phyloP scores from a whole-genome alignment of 1,139 yeast genomes.

The Entelexis sorbosivorans region DNA sequence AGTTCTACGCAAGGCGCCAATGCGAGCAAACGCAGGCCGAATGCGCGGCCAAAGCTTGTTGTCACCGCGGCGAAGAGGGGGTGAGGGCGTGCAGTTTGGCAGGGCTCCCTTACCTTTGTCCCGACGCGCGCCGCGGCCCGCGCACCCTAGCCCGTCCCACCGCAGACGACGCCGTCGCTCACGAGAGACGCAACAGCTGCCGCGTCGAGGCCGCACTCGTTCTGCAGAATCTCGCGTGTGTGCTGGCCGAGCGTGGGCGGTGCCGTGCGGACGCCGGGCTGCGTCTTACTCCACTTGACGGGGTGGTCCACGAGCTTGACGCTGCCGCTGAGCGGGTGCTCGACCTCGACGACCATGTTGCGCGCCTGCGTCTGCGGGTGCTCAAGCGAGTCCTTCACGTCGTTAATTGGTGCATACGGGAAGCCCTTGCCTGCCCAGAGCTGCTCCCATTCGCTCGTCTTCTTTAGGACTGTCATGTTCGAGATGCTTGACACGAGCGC shows the following conservation, averaged over 20 bases:
- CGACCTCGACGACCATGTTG: conserved; percentile 32
- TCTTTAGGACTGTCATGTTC: conserved; percentile 27
- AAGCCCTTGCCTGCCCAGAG: conserved; percentile 30
- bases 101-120: too few species aligned
- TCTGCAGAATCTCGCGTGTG: conserved; percentile 26
- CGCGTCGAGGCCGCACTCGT: conserved; percentile 24
- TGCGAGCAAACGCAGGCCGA: too few species aligned
- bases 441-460: conserved; percentile 33
- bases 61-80: too few species aligned
- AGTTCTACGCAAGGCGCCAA: too few species aligned
- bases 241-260: conserved; percentile 36
- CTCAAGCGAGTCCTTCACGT: conserved; percentile 31
- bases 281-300: conserved; percentile 33
- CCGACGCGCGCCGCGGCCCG: too few species aligned
- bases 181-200: conserved; percentile 23
- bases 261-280: conserved; percentile 32
- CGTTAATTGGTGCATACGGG: conserved; percentile 37
- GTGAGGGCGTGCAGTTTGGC: too few species aligned
- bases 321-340: conserved; percentile 32
- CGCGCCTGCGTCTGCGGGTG: conserved; percentile 34
- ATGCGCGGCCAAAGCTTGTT: too few species aligned
- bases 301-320: conserved; percentile 34
- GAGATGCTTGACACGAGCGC: conserved; percentile 31
- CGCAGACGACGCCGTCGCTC: conserved; percentile 25
- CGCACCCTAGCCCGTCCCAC: conserved; percentile 3